phyloP scores from a whole-genome alignment of 495 filamentous ascomycete species.

The Patellaria atrata region DNA sequence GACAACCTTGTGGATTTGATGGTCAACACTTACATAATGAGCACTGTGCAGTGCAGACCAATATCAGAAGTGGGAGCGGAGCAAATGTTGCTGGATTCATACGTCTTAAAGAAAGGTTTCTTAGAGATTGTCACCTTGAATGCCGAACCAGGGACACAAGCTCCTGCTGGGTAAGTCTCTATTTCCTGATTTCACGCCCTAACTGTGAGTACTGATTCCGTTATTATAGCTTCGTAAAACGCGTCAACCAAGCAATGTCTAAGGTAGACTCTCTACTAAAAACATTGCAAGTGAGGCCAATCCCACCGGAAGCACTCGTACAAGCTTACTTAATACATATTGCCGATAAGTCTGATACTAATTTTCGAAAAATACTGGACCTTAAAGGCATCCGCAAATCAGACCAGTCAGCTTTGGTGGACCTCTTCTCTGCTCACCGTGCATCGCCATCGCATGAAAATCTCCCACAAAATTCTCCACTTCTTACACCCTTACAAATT shows the following conservation, averaged over 20 bases:
- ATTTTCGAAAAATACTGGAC: constrained; percentile 94
- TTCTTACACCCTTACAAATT: constrained; percentile 47
- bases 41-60: constrained; percentile 76
- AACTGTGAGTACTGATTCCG: constrained; percentile 14
- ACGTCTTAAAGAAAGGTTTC: constrained; percentile 76
- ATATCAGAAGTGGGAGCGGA: constrained; percentile 93
- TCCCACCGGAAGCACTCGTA: constrained; percentile 82
- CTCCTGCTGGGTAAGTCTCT: constrained; percentile 20
- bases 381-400: constrained; percentile 61
- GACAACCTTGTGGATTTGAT: constrained; percentile 85
- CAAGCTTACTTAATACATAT: constrained; percentile 96
- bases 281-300: constrained; percentile 85
- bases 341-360: constrained; percentile 74
- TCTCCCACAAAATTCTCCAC: constrained; percentile 42
- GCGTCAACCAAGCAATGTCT: constrained; percentile 68
- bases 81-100: constrained; percentile 92
- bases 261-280: constrained; percentile 89
- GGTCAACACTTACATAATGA: constrained; percentile 61
- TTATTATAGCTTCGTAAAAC: constrained; percentile 58
- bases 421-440: constrained; percentile 77
- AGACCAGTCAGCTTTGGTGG: constrained; percentile 65
- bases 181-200: not conserved
- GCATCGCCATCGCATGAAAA: constrained; percentile 41
- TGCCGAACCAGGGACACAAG: constrained; percentile 24
- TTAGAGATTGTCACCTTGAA: constrained; percentile 49